Evolutionary conservation across 345 rosid species (phyloP), one percentile per base, ranked within the genome.

Genomic region (Camelina hispida): DNA sequence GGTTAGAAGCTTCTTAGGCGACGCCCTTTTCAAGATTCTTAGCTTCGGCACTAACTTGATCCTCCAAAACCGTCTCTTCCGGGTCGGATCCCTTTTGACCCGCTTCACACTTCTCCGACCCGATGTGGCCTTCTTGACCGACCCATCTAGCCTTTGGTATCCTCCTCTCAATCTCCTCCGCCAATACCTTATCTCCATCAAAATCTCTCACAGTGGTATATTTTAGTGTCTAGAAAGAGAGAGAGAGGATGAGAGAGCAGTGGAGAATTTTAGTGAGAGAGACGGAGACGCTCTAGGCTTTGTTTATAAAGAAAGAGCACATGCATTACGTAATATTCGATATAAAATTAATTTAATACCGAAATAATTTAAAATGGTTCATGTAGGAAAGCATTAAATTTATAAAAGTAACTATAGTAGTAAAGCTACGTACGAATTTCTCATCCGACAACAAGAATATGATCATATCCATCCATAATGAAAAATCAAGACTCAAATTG

Each of bases 1-100:
- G 25, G 81, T 80, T 17, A 88, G 28, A 28, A 84, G 20, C 78
- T 74, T 83, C 81, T 83, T 89, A 9, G 93, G 91, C 7, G 82
- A 75, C 11, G 75, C 75, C 68, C 20, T 51, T 62, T 71, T 76
- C n/a, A 83, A 34, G 48, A 82, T 37, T 69, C 68, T 76, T 30
- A 85, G 79, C 78, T 78, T 87, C 1, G 90, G 91, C 68, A 75
- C 77, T 30, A 75, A 72, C 87, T 85, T 88, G 73, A 88, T 75
- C 82, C 83, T 80, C 86, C 88, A 83, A 56, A 66, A 68, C 58
- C 80, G 62, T 69, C 71, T 72, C 59, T 83, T 73, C 71, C 84
- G 54, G 61, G 62, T 71, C 46, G 69, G 23, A 20, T 48, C 83
- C 79, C 60, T 58, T 51, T 79, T 75, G 72, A 58, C 66, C 55